Percentiles rank a stretch among this genome's conserved stretches.
Conservation (phyloP, 164 flowering plant species). For the Macadamia integrifolia region DNA sequence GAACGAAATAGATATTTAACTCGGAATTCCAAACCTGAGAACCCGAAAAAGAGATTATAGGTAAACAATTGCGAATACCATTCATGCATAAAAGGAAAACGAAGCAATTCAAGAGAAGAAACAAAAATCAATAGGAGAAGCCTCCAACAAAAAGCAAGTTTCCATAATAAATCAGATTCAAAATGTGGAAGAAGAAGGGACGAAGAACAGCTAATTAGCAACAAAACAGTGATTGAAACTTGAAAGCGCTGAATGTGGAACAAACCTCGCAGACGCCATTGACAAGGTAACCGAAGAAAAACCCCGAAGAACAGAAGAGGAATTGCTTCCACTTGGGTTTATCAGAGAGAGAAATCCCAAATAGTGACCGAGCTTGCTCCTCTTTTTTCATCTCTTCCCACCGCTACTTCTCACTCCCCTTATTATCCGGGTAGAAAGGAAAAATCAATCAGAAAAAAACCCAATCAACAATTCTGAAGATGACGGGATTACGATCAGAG, state of each 20-base stretch:
- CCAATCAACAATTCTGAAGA: not conserved
- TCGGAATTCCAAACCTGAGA: too few species aligned
- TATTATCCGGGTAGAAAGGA: not conserved
- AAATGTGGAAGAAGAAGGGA: too few species aligned
- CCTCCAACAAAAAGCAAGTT: too few species aligned
- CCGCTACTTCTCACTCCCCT: not conserved
- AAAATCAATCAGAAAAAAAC: not conserved
- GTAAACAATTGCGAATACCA: too few species aligned
- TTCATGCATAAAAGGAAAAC: not conserved
- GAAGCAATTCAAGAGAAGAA: not conserved
- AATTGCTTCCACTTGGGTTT: conserved; percentile 59
- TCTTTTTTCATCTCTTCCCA: not conserved
- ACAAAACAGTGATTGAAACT: too few species aligned
- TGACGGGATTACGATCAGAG: not conserved
- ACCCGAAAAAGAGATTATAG: too few species aligned
- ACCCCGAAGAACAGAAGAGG: conserved; percentile 62
- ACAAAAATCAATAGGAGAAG: too few species aligned
- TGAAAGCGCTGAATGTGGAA: not conserved
- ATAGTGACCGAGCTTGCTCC: conserved; percentile 38
- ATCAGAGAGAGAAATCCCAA: conserved; percentile 51
- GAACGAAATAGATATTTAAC: too few species aligned
- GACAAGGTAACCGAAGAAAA: conserved; percentile 73
- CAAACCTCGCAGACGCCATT: conserved; percentile 68
- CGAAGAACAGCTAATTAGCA: too few species aligned
- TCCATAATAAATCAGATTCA: too few species aligned